These are phyloP conservation scores for Phlebopus sp. DNA, from an alignment of 1,284 basidiomycete species.

Conservation along the genomic window DNA sequence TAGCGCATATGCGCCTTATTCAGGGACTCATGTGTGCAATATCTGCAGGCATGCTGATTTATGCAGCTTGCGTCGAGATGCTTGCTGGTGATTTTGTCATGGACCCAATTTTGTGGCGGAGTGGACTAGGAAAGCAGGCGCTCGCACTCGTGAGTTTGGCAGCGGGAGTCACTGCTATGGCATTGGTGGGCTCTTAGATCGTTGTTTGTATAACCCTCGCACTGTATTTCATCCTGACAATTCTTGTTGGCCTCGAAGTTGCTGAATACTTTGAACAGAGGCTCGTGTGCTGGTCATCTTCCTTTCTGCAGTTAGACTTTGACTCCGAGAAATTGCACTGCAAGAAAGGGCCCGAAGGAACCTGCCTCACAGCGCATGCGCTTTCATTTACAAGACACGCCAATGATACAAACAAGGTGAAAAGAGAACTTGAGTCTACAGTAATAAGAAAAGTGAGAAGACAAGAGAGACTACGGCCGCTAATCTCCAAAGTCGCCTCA, in stretches of 20 bases:
- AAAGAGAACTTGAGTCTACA: not conserved
- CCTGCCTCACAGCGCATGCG: too few relatives aligned
- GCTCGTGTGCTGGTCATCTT: too few relatives aligned
- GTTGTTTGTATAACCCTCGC: not conserved
- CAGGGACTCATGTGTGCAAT: slow-evolving; percentile 73
- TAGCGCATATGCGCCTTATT: slow-evolving; percentile 49
- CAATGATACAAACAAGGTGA: too few relatives aligned
- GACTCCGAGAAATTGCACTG: too few relatives aligned
- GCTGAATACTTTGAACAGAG: too few relatives aligned
- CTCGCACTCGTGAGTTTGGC: slow-evolving; percentile 56
- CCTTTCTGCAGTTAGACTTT: too few relatives aligned
- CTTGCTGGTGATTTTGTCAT: slow-evolving; percentile 76
- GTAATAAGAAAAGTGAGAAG: not conserved
- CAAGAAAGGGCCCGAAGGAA: too few relatives aligned
- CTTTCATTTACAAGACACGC: too few relatives aligned
- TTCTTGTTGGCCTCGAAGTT: too few relatives aligned
- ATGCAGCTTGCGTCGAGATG: slow-evolving; percentile 78
- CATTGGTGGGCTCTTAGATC: slow-evolving; percentile 23
- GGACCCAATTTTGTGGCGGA: slow-evolving; percentile 47
- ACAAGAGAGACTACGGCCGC: slow-evolving; percentile 1
- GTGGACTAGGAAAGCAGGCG: slow-evolving; percentile 42
- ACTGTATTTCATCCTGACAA: too few relatives aligned
- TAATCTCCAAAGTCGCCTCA: slow-evolving; percentile 1
- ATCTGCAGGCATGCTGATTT: slow-evolving; percentile 77
- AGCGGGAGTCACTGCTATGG: slow-evolving; percentile 57